Evolutionary conservation across 768 basidiomycete genomes (phyloP), one percentile per base, ranked within the genome.

Genomic region (Kwoniella europaea): DNA sequence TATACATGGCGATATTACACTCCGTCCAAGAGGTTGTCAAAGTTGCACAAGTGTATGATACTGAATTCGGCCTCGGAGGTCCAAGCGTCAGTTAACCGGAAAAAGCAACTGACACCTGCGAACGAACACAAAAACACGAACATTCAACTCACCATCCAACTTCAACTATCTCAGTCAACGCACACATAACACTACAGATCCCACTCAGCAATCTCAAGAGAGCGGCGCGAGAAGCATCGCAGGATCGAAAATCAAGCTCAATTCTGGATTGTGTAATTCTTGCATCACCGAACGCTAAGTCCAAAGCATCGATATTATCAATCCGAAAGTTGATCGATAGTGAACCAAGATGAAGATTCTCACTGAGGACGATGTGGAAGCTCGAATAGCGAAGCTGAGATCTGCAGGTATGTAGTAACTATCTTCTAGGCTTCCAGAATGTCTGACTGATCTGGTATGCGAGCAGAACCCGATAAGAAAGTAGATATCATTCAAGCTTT

Each of bases 401-500:
- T 61, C 67, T 29, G 76, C 78, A 1, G 79, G 77, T 77, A 59
- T 54, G 68, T 16, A 44, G 3, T 59, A 6, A 35, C 1, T 35
- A 35, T 35, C 35, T 35, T 7, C 35, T 5, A 6, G 35, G 35
- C 35, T 35, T 35, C 6, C 35, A 7, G 7, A 35, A 6, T 9
- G 35, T 35, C 35, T 35, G 5, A 29, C 15, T 41, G 22, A 27
- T 54, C 16, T 41, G 18, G 9, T 54, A 9, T 13, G 15, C 29
- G 42, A 16, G 18, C 35, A 82, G 81, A 80, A 52, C 52, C 71
- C 3, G 77, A 78, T 66, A 79, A 78, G 68, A 83, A 81, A 61
- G 76, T 82, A 7, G 82, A 83, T 71, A 75, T 79, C 55, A 72
- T 83, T 20, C 82, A 83, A 50, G 69, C 79, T 44, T 82, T 83